These are phyloP conservation scores for Moricandia arvensis DNA, from an alignment of 345 rosid genomes.

Conservation along the genomic window DNA sequence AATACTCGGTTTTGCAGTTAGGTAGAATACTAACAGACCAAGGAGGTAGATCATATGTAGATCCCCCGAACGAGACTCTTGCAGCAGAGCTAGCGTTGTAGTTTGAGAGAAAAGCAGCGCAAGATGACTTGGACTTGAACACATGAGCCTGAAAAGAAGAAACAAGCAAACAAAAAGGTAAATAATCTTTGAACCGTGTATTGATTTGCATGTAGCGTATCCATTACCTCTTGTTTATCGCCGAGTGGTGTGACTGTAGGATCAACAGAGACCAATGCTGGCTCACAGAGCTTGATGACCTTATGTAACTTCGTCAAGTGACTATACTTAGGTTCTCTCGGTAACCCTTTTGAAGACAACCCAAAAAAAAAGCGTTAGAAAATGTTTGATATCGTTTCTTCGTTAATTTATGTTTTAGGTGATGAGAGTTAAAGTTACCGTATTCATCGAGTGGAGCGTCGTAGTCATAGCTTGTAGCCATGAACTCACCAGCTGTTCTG, in stretches of 20 bases:
- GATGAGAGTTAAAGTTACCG: slow-evolving; percentile 42
- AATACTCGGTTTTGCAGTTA: slow-evolving; percentile 62
- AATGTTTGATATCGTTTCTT: not conserved
- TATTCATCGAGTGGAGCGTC: slow-evolving; percentile 97
- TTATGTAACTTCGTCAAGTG: slow-evolving; percentile 70
- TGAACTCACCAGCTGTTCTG: slow-evolving; percentile 79
- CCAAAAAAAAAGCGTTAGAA: not conserved
- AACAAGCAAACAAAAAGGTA: not conserved
- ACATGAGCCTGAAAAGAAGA: slow-evolving; percentile 56
- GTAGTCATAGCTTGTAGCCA: slow-evolving; percentile 94
- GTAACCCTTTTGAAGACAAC: slow-evolving; percentile 52
- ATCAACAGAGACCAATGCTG: slow-evolving; percentile 53
- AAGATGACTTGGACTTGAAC: slow-evolving; percentile 54
- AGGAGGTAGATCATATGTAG: slow-evolving; percentile 63
- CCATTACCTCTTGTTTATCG: slow-evolving; percentile 60
- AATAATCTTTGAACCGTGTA: not conserved
- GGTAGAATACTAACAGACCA: slow-evolving; percentile 96
- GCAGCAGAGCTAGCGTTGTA: slow-evolving; percentile 47
- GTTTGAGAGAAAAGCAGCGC: slow-evolving; percentile 85
- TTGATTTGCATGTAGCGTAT: not conserved
- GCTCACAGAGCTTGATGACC: slow-evolving; percentile 71
- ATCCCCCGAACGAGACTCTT: slow-evolving; percentile 53
- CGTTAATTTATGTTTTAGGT: not conserved
- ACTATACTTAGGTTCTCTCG: slow-evolving; percentile 76
- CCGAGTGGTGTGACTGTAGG: slow-evolving; percentile 56